Evolutionary conservation across 1,284 basidiomycete genomes (phyloP).

Genomic region (Cryptococcus amylolentus): DNA sequence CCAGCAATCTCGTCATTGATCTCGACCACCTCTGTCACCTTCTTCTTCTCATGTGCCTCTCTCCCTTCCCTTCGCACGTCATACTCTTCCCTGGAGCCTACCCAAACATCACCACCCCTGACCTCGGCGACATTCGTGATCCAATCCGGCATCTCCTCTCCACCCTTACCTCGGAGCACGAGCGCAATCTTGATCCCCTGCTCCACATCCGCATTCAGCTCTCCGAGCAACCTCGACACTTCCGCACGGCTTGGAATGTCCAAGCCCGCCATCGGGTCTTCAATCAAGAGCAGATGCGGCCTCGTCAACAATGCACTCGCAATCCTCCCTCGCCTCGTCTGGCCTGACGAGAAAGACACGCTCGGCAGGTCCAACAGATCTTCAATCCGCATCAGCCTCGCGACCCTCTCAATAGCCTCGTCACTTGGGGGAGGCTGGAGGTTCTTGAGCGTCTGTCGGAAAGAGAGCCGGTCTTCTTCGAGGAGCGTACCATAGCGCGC

Average conservation of each 20-base stretch:
- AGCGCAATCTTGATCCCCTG: slow-evolving; percentile 60
- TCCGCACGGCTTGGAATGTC: slow-evolving; percentile 42
- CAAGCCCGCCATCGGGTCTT: slow-evolving; percentile 64
- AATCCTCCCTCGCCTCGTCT: slow-evolving; percentile 82
- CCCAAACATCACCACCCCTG: slow-evolving; percentile 53
- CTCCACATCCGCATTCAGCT: slow-evolving; percentile 29
- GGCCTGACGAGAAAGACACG: slow-evolving; percentile 83
- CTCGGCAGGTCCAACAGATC: slow-evolving; percentile 72
- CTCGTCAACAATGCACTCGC: slow-evolving; percentile 67
- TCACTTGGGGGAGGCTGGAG: slow-evolving; percentile 35
- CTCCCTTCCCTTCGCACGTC: slow-evolving; percentile 19
- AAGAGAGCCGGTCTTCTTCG: slow-evolving; percentile 72
- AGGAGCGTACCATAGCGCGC: slow-evolving; percentile 81
- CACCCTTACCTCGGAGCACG: slow-evolving; percentile 63
- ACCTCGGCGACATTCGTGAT: slow-evolving; percentile 68
- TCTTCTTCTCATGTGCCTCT: slow-evolving; percentile 37
- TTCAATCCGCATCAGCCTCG: slow-evolving; percentile 56
- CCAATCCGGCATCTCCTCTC: slow-evolving; percentile 78
- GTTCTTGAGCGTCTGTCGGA: slow-evolving; percentile 43
- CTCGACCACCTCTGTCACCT: slow-evolving; percentile 53
- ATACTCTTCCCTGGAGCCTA: slow-evolving; percentile 54
- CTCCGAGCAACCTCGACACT: slow-evolving; percentile 37
- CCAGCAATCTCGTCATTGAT: slow-evolving; percentile 31
- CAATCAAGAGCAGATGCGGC: slow-evolving; percentile 71
- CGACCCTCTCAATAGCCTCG: slow-evolving; percentile 40